Percentiles rank a stretch among this genome's conserved stretches.
These are phyloP conservation scores for Candida oleophila DNA, from an alignment of 805 yeast species.

Conservation along the genomic window DNA sequence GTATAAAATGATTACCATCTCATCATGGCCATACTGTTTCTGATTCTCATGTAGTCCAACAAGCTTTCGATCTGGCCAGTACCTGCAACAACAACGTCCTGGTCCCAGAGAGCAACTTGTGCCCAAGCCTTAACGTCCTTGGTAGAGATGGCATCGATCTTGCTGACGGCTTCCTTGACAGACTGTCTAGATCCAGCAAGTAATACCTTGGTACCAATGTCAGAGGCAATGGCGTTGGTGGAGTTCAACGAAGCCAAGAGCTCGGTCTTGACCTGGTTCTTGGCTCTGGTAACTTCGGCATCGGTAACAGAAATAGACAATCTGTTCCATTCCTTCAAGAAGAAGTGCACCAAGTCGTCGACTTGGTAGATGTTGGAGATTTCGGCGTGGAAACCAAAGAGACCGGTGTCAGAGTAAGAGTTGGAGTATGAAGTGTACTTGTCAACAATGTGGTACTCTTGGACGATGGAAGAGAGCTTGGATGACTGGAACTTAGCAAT, in stretches of 20 bases:
- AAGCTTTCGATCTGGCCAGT: constrained; percentile 84
- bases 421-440: constrained; percentile 68
- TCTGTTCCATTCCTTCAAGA: constrained; percentile 87
- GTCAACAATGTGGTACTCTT: constrained; percentile 72
- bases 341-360: constrained; percentile 79
- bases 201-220: constrained; percentile 60
- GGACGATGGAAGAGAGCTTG: constrained; percentile 66
- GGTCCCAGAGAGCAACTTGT: constrained; percentile 73
- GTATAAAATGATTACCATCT: constrained; percentile 47
- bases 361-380: constrained; percentile 56
- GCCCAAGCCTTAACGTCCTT: constrained; percentile 73
- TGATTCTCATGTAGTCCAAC: constrained; percentile 80
- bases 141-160: constrained; percentile 62
- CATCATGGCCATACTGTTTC: constrained; percentile 88
- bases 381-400: constrained; percentile 79
- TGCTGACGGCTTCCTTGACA: constrained; percentile 54
- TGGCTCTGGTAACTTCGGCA: constrained; percentile 76
- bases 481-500: constrained; percentile 56
- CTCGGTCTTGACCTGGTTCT: constrained; percentile 65
- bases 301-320: constrained; percentile 71
- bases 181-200: constrained; percentile 63
- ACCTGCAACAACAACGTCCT: constrained; percentile 77
- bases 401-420: constrained; percentile 74
- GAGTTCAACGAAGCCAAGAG: constrained; percentile 51
- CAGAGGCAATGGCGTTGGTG: constrained; percentile 51